Evolutionary conservation across 2,329 filamentous ascomycete genomes (phyloP), one percentile per base, ranked within the genome.

Genomic region (Sporothrix euskadiensis): DNA sequence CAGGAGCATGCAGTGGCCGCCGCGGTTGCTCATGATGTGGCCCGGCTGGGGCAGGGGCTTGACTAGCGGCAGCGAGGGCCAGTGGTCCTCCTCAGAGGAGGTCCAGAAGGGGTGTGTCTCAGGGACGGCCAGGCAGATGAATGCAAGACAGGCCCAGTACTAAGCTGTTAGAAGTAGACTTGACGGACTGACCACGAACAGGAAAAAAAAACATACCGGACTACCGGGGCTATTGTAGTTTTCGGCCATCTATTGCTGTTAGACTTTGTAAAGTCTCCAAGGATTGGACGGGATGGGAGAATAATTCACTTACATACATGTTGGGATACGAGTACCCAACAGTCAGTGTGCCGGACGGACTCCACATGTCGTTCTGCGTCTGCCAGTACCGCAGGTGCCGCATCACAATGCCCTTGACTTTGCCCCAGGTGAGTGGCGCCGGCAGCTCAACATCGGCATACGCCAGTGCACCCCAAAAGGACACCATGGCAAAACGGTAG

Each of bases 401-500:
- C 73, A 94, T 81, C 54, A 94, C 85, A 16, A 94, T 86, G 1
- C 92, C 92, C 80, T 93, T 94, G 19, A 94, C 90, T 77, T 92
- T 91, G 2, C 92, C 92, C 91, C 92, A 94, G 2, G 89, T 91
- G 71, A 94, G 82, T 0, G 92, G 91, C 8, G 85, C 85, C 0
- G 92, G 91, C 5, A 94, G 85, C 71, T 93, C 90, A 69, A 94
- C 89, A 76, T 90, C 90, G 4, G 92, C 91, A 78, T 93, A 94
- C 0, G 91, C 92, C 39, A 94, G 82, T 0, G 92, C 90, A 14
- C 91, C 90, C 92, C 92, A 94, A 82, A 94, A 94, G 0, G 89
- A 91, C n/a, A 91, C 90, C 89, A 94, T 94, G 68, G 91, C 92
- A 80, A 94, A 94, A n/a, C 92, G 88, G 80, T 95, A 95, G 7